A percentile compares a stretch with the other conserved stretches of the same genome.
Conservation (phyloP, 1,284 basidiomycete species). For the Vanrija humicola region DNA sequence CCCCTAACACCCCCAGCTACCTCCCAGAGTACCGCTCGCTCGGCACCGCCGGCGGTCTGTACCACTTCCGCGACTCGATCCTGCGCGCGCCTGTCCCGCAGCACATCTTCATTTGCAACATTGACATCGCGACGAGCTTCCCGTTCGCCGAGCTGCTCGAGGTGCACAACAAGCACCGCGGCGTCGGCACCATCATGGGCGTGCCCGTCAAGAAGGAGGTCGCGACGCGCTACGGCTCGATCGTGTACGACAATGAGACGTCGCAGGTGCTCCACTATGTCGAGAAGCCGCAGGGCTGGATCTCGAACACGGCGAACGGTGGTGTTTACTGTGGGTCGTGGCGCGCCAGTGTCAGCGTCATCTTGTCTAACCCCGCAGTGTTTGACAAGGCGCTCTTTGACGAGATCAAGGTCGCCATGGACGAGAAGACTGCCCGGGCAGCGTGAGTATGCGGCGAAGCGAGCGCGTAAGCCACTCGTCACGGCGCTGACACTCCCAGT, state of each 20-base stretch:
- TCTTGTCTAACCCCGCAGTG: constrained; percentile 25
- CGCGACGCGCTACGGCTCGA: constrained; percentile 53
- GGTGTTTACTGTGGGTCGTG: constrained; percentile 46
- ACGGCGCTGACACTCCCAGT: constrained; percentile 17
- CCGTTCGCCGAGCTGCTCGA: constrained; percentile 50
- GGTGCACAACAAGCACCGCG: constrained; percentile 52
- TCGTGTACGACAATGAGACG: constrained; percentile 51
- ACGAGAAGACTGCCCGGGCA: constrained; percentile 50
- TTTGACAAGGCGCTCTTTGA: constrained; percentile 54
- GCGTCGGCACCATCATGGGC: constrained; percentile 53
- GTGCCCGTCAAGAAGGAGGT: constrained; percentile 52
- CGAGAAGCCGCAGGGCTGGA: constrained; percentile 55
- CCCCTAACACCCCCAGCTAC: constrained; percentile 39
- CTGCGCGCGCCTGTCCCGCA: constrained; percentile 49
- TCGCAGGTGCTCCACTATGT: constrained; percentile 51
- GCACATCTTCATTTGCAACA: constrained; percentile 55
- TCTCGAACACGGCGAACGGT: constrained; percentile 53
- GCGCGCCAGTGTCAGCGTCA: no score
- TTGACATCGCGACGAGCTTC: constrained; percentile 54
- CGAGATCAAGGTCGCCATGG: constrained; percentile 54
- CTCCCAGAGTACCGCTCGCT: constrained; percentile 53
- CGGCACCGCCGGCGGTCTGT: constrained; percentile 53
- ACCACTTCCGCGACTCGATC: constrained; percentile 53
- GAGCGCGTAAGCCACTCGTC: no score
- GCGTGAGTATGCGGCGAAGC: constrained; percentile 33